These are phyloP conservation scores for Aspergillus niger DNA, from an alignment of 2,329 filamentous ascomycete species.

Conservation along the genomic window DNA sequence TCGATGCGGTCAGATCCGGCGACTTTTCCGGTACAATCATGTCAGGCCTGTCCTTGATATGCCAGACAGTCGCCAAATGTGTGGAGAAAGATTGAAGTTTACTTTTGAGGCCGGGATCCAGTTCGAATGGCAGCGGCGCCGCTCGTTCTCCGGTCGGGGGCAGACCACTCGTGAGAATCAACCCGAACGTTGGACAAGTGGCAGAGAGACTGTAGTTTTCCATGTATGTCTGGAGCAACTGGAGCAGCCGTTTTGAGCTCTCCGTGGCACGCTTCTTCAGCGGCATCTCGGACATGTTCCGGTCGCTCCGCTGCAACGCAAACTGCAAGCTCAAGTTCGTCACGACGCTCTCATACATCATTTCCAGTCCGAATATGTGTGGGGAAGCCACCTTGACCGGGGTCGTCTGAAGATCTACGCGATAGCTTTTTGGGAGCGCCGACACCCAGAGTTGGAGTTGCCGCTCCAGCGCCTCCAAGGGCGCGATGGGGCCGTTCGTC, in stretches of 20 bases:
- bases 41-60: conserved; percentile 16
- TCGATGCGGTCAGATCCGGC: not conserved
- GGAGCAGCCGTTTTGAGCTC: conserved; percentile 38
- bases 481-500: conserved; percentile 21
- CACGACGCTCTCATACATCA: conserved; percentile 35
- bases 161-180: conserved; percentile 41
- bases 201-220: conserved; percentile 45
- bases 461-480: conserved; percentile 33
- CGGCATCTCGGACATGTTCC: conserved; percentile 20
- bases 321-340: conserved; percentile 30
- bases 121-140: conserved; percentile 19
- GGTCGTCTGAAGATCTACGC: conserved; percentile 31
- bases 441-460: conserved; percentile 37
- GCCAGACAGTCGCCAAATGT: conserved; percentile 34
- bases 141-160: conserved; percentile 12
- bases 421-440: conserved; percentile 33
- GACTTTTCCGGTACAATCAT: not conserved
- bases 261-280: conserved; percentile 34
- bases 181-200: conserved; percentile 45
- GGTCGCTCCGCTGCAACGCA: conserved; percentile 26
- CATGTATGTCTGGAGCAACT: conserved; percentile 42
- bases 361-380: conserved; percentile 38
- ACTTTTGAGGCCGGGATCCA: conserved; percentile 30
- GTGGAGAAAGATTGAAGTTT: conserved; percentile 32
- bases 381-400: conserved; percentile 29